phyloP scores from a whole-genome alignment of 176 grass and related monocot genomes.

The Stipa capillata region DNA sequence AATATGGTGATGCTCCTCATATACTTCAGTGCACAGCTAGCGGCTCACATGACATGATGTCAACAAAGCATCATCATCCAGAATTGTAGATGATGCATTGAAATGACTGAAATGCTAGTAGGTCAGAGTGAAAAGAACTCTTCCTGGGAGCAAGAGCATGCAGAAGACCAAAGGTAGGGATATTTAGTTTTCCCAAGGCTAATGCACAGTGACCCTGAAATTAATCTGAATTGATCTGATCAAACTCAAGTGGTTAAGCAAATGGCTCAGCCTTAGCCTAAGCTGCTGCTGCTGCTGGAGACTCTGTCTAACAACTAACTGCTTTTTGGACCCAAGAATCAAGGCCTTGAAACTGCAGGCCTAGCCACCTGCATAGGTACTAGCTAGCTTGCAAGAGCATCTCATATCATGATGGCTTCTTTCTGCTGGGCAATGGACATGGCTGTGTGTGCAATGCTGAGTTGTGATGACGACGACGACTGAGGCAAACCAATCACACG shows the following conservation, averaged over 20 bases:
- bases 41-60: neutral
- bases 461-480: neutral
- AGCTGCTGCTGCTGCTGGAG: neutral
- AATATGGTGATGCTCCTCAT: neutral
- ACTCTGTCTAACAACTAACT: neutral
- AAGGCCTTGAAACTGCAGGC: constrained; percentile 26
- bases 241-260: constrained; percentile 23
- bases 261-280: neutral
- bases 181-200: constrained; percentile 29
- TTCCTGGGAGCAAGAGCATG: neutral
- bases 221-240: constrained; percentile 12
- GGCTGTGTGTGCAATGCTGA: neutral
- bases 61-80: neutral
- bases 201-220: neutral
- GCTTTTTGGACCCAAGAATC: constrained; percentile 23
- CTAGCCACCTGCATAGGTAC: neutral
- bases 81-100: neutral
- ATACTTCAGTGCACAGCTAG: neutral
- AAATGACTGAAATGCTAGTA: neutral
- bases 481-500: constrained; percentile 14
- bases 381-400: constrained; percentile 15
- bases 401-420: constrained; percentile 35
- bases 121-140: neutral
- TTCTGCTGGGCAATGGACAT: constrained; percentile 34
- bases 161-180: neutral